Percentiles rank a stretch among this genome's conserved stretches.
These are phyloP conservation scores for Aspergillus campestris DNA, from an alignment of 495 filamentous ascomycete species.

Conservation along the genomic window DNA sequence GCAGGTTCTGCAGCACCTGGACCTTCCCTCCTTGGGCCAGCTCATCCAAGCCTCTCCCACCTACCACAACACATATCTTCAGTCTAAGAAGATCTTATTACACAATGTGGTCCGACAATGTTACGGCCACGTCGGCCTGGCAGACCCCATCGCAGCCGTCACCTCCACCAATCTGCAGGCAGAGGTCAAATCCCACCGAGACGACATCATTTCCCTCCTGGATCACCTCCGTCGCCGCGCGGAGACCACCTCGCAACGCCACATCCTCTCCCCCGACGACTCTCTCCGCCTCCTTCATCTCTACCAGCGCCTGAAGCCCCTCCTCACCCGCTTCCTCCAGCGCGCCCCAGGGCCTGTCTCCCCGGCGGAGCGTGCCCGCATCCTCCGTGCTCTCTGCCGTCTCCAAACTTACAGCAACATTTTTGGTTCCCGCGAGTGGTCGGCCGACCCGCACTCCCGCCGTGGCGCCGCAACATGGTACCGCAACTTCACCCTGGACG, in stretches of 20 bases:
- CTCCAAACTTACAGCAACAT: slow-evolving; percentile 13
- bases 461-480: slow-evolving; percentile 7
- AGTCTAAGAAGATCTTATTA: slow-evolving; percentile 1
- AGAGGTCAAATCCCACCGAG: slow-evolving; percentile 2
- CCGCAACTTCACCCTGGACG: slow-evolving; percentile 6
- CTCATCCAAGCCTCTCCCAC: slow-evolving; percentile 6
- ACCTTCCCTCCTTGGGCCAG: slow-evolving; percentile 3
- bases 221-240: slow-evolving; percentile 2
- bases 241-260: neutral
- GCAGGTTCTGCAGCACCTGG: slow-evolving; percentile 4
- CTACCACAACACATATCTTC: slow-evolving; percentile 7
- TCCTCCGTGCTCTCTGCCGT: slow-evolving; percentile 13
- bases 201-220: slow-evolving; percentile 5
- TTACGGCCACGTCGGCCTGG: slow-evolving; percentile 5
- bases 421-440: slow-evolving; percentile 10
- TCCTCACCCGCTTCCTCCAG: neutral
- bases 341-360: slow-evolving; percentile 1
- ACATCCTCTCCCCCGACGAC: neutral
- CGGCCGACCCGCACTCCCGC: neutral
- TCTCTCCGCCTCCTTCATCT: slow-evolving; percentile 2
- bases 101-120: slow-evolving; percentile 2
- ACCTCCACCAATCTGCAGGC: slow-evolving; percentile 7
- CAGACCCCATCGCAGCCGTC: slow-evolving; percentile 7
- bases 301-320: slow-evolving; percentile 1
- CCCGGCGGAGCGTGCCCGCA: neutral